phyloP scores from a whole-genome alignment of 352 stramenopile genomes.

The Blastocystis sp. region DNA sequence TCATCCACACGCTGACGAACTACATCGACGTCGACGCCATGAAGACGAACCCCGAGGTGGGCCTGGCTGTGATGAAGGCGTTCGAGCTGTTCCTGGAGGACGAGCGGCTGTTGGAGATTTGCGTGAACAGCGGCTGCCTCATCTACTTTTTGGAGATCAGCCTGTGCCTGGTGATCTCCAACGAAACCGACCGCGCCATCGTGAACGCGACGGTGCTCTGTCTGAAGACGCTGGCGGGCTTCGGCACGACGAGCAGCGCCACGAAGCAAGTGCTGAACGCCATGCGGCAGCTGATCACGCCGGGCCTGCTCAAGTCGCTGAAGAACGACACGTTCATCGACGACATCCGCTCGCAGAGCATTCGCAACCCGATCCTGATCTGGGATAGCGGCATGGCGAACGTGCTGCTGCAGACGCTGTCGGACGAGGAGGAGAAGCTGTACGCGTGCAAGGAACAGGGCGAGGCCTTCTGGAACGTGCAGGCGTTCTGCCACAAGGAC shows the following conservation, averaged over 20 bases:
- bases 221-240: constrained; percentile 9
- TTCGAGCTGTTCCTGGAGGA: constrained; percentile 24
- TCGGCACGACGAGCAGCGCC: neutral
- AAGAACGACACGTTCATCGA: neutral
- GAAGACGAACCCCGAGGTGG: neutral
- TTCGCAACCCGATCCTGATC: constrained; percentile 30
- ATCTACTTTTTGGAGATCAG: constrained; percentile 16
- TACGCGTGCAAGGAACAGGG: neutral
- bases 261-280: neutral
- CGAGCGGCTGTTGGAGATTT: constrained; percentile 32
- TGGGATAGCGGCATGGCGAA: constrained; percentile 36
- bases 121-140: constrained; percentile 2
- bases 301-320: constrained; percentile 37
- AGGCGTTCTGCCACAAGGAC: neutral
- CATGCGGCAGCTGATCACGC: constrained; percentile 30
- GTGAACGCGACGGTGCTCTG: neutral
- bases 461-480: neutral
- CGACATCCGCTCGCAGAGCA: neutral
- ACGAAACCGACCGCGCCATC: neutral
- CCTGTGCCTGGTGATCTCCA: neutral
- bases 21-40: neutral
- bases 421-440: neutral
- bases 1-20: neutral
- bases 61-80: neutral
- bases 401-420: neutral